These are phyloP conservation scores for Moelleriella libera DNA, from an alignment of 2,329 filamentous ascomycete genomes.

Conservation along the genomic window DNA sequence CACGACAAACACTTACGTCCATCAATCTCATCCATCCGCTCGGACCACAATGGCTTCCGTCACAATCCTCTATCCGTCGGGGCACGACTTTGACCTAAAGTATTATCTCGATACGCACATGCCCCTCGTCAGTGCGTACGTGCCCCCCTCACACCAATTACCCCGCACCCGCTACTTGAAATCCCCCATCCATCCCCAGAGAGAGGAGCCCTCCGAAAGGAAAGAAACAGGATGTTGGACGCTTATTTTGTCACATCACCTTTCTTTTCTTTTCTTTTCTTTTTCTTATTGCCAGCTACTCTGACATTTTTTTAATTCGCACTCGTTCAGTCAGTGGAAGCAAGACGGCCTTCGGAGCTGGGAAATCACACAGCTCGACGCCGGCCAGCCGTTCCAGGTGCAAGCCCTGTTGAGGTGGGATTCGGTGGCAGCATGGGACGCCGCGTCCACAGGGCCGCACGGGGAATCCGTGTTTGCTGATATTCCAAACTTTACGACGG, in stretches of 20 bases:
- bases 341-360: slow-evolving; percentile 8
- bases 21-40: neutral
- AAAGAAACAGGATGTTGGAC: too few species aligned
- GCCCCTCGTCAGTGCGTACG: slow-evolving; percentile 11
- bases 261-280: too few species aligned
- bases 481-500: slow-evolving; percentile 10
- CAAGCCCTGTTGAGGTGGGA: slow-evolving; percentile 12
- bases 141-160: neutral
- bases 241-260: too few species aligned
- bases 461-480: slow-evolving; percentile 9
- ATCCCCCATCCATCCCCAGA: too few species aligned
- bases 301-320: neutral
- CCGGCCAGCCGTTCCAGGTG: slow-evolving; percentile 9
- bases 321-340: slow-evolving; percentile 7
- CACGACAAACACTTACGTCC: too few species aligned
- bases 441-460: slow-evolving; percentile 4
- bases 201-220: too few species aligned
- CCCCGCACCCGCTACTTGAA: too few species aligned
- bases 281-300: neutral
- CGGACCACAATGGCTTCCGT: slow-evolving; percentile 9
- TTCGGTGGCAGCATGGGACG: slow-evolving; percentile 7
- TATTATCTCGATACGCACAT: slow-evolving; percentile 14
- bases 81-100: slow-evolving; percentile 11
- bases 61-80: slow-evolving; percentile 12
- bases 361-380: slow-evolving; percentile 8